These are phyloP conservation scores for Rhododendron ovatum DNA, from an alignment of 148 eudicot genomes.

Conservation along the genomic window DNA sequence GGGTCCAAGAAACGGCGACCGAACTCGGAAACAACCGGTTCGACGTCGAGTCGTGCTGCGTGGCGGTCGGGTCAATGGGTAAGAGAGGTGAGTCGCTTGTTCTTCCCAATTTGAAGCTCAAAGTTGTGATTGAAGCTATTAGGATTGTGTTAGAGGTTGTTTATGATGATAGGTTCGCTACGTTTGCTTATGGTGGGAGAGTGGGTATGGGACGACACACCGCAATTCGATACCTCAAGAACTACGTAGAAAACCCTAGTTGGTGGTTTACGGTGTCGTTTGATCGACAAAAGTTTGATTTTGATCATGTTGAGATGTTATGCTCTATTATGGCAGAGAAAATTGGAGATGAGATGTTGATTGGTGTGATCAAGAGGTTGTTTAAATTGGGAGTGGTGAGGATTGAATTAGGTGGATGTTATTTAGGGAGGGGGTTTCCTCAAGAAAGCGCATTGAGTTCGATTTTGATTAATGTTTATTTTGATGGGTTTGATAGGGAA, in stretches of 20 bases:
- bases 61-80: conserved; percentile 9
- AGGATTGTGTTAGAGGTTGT: conserved; percentile 70
- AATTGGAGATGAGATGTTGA: conserved; percentile 48
- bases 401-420: conserved; percentile 54
- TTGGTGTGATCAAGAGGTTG: conserved; percentile 58
- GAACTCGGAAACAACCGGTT: conserved; percentile 44
- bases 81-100: conserved; percentile 35
- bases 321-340: conserved; percentile 43
- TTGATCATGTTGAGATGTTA: conserved; percentile 48
- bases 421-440: conserved; percentile 73
- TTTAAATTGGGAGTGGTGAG: conserved; percentile 48
- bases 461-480: conserved; percentile 66
- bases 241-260: conserved; percentile 54
- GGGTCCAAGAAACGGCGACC: conserved; percentile 46
- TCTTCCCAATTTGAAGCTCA: conserved; percentile 74
- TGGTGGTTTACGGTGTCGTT: conserved; percentile 89
- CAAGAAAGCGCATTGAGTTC: conserved; percentile 80
- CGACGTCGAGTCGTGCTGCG: conserved; percentile 43
- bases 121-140: conserved; percentile 80
- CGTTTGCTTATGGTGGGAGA: conserved; percentile 83
- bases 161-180: conserved; percentile 66
- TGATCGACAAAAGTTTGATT: conserved; percentile 29
- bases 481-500: conserved; percentile 64
- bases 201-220: conserved; percentile 75
- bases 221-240: conserved; percentile 72